phyloP scores from a whole-genome alignment of 352 stramenopile genomes.

The Phytophthora idaei region DNA sequence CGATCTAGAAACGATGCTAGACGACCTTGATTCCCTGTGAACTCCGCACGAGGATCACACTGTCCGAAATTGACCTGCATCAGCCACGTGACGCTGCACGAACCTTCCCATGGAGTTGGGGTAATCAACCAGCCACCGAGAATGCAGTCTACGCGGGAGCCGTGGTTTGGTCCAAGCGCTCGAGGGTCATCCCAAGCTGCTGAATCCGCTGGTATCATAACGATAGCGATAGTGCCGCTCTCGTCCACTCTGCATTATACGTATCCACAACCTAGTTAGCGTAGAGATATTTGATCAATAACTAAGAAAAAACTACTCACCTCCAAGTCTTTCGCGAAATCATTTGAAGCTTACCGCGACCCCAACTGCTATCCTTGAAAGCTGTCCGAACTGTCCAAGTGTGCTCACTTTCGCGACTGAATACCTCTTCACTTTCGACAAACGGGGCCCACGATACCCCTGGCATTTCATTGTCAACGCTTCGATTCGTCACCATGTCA shows the following conservation, averaged over 20 bases:
- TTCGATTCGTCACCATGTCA: conserved; percentile 66
- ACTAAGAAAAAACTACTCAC: conserved; percentile 34
- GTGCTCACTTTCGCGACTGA: conserved; percentile 53
- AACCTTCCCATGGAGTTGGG: conserved; percentile 60
- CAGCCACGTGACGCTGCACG: conserved; percentile 78
- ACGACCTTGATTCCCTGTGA: conserved; percentile 48
- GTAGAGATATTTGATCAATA: not conserved
- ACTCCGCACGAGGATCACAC: conserved; percentile 57
- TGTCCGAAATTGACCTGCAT: conserved; percentile 79
- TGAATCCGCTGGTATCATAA: conserved; percentile 69
- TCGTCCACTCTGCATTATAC: conserved; percentile 57
- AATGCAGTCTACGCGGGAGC: conserved; percentile 63
- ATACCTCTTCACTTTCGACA: conserved; percentile 54
- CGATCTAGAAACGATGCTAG: conserved; percentile 41
- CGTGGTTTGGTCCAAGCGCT: not conserved
- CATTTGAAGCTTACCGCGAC: conserved; percentile 49
- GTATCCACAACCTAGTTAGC: conserved; percentile 8
- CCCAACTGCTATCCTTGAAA: conserved; percentile 56
- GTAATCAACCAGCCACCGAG: conserved; percentile 72
- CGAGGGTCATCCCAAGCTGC: conserved; percentile 31
- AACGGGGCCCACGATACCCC: conserved; percentile 41
- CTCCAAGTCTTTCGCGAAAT: conserved; percentile 73
- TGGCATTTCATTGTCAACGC: conserved; percentile 22
- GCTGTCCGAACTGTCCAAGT: conserved; percentile 64
- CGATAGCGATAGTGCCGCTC: conserved; percentile 63